Conservation (phyloP, 2,329 filamentous ascomycete genomes). For the Neonectria magnoliae region DNA sequence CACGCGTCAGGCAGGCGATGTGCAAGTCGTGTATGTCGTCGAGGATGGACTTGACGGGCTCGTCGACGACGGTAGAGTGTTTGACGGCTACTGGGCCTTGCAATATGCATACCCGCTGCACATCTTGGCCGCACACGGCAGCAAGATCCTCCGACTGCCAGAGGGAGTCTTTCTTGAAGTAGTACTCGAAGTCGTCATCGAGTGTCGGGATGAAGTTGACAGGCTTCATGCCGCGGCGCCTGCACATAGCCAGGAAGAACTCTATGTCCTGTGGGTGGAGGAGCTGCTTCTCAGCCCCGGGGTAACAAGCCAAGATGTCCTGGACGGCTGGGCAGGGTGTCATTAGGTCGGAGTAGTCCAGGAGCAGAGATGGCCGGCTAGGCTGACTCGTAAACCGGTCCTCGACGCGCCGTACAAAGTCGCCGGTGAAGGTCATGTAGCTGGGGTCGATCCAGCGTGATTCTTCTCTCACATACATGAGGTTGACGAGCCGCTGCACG, state of each 20-base stretch:
- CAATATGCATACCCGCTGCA: conserved; percentile 94
- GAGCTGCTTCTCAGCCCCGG: conserved; percentile 87
- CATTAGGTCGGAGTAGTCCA: conserved; percentile 89
- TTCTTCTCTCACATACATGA: conserved; percentile 93
- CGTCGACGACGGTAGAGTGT: conserved; percentile 89
- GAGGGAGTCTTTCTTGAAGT: conserved; percentile 99
- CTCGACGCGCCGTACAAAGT: no score
- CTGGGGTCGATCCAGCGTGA: conserved; percentile 89
- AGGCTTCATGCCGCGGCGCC: conserved; percentile 92
- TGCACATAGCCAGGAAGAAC: conserved; percentile 93
- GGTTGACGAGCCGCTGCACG: conserved; percentile 84
- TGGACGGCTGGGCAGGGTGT: conserved; percentile 85
- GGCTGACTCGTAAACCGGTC: conserved; percentile 84
- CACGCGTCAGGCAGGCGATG: conserved; percentile 80
- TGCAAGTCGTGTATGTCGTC: conserved; percentile 90
- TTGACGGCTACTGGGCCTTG: conserved; percentile 93
- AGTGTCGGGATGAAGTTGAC: conserved; percentile 95
- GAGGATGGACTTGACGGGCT: conserved; percentile 94
- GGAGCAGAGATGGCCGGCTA: conserved; percentile 82
- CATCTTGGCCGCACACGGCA: conserved; percentile 94
- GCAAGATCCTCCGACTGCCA: conserved; percentile 99
- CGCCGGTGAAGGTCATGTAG: conserved; percentile 90
- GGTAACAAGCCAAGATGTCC: conserved; percentile 82
- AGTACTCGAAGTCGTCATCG: conserved; percentile 98
- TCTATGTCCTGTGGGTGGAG: conserved; percentile 99